A percentile compares a stretch with the other conserved stretches of the same genome.
Evolutionary conservation across 1,284 basidiomycete species (phyloP).

Genomic region (Apiotrichum laibachii): DNA sequence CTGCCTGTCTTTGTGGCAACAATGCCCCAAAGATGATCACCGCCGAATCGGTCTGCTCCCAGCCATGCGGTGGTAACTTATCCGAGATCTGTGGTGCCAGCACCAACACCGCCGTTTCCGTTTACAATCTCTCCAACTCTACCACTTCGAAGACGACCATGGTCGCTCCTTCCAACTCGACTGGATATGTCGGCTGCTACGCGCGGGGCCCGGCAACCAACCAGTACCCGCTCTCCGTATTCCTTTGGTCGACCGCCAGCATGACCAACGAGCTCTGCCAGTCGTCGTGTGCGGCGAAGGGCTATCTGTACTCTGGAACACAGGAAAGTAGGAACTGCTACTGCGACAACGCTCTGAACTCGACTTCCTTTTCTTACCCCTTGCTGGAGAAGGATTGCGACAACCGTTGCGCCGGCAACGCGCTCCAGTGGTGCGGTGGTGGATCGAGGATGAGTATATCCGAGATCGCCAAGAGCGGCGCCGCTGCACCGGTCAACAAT

Average conservation of each 20-base stretch:
- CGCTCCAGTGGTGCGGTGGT: slow-evolving; percentile 37
- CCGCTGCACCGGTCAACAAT: too few relatives aligned
- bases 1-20: not conserved
- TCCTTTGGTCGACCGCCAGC: slow-evolving; percentile 59
- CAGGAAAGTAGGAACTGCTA: slow-evolving; percentile 72
- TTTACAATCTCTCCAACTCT: not conserved
- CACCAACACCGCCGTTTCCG: not conserved
- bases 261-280: slow-evolving; percentile 60
- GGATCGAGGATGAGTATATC: too few relatives aligned
- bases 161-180: not conserved
- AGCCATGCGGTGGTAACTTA: slow-evolving; percentile 1
- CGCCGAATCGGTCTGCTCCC: not conserved
- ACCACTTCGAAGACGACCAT: not conserved
- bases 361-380: slow-evolving; percentile 57
- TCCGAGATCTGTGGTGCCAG: not conserved
- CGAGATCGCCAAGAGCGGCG: too few relatives aligned
- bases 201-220: slow-evolving; percentile 55
- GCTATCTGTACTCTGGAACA: slow-evolving; percentile 46
- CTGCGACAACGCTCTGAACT: slow-evolving; percentile 64
- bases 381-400: slow-evolving; percentile 65
- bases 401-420: slow-evolving; percentile 87
- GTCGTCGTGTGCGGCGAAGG: slow-evolving; percentile 49
- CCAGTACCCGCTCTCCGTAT: slow-evolving; percentile 73
- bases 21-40: not conserved
- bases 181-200: slow-evolving; percentile 19